Base-by-base conservation (phyloP, 495 filamentous ascomycete genomes). In the Astrothelium macrocarpum region DNA sequence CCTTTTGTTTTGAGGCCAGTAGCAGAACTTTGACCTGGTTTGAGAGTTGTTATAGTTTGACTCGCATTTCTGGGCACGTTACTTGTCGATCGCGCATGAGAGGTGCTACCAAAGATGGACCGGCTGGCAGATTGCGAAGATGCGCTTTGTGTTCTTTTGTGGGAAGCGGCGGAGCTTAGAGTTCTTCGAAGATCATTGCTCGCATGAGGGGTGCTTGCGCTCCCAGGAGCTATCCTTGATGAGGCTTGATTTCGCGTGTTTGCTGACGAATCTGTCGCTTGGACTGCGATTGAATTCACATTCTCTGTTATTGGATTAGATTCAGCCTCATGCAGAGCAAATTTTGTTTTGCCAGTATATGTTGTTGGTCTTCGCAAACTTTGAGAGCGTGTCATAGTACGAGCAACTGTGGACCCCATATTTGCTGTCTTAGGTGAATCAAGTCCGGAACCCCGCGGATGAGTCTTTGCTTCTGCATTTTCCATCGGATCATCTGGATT, bases 131-230 rank as follows among this genome's bases (percentile, higher is more conserved):
- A 20, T 29, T 56, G 5, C 16, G 25, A 56, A 29, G 25, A 56
- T 16, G 49, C 16, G 49, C 49, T 56, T 29, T 56, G 49, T 56
- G 49, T 29, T 29, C 49, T 56, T 20, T 56, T 56, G 25, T 56
- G 49, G 29, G 25, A 4, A 28, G 25, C 9, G 29, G 49, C 25
- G 29, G 49, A 1, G 0, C 25, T 29, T 29, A 9, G 9, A 56
- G 49, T 29, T 29, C 49, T 20, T 11, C 25, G 49, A 29, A 56
- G 4, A 25, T 29, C 25, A 29, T 11, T 29, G 7, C 2, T 9
- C 5, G 25, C 12, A 9, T 29, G 3, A 10, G 49, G 2, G 49
- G 49, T 9, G 9, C 23, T 56, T 29, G 49, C 25, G 7, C 0
- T 9, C 9, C 29, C 4, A 56, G 49, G 5, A 16, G 7, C 49